Percentiles rank a stretch among this genome's conserved stretches.
phyloP scores from a whole-genome alignment of 2,329 filamentous ascomycete species.

The Hymenoscyphus infarciens region DNA sequence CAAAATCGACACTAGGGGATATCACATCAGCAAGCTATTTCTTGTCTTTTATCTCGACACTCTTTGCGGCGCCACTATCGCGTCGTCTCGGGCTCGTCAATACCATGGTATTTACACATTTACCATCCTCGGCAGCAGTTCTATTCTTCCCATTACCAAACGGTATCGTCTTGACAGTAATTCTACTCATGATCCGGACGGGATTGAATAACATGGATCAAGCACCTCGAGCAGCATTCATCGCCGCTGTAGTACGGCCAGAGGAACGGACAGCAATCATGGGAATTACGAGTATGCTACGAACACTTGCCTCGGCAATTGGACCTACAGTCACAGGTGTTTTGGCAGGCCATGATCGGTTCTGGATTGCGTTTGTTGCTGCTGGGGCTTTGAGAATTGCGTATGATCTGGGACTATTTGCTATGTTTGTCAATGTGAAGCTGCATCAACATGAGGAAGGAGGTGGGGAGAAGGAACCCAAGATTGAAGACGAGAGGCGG shows the following conservation, averaged over 20 bases:
- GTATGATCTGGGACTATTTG: constrained; percentile 56
- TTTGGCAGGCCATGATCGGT: constrained; percentile 51
- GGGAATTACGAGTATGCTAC: constrained; percentile 65
- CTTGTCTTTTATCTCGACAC: constrained; percentile 50
- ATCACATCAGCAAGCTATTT: constrained; percentile 53
- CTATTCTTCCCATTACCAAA: constrained; percentile 46
- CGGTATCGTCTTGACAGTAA: constrained; percentile 55
- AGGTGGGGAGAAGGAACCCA: background rate
- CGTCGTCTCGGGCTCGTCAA: constrained; percentile 54
- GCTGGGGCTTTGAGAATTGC: constrained; percentile 58
- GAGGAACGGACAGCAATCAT: constrained; percentile 67
- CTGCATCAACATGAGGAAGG: constrained; percentile 25
- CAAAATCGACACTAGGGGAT: constrained; percentile 57
- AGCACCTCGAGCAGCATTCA: constrained; percentile 65
- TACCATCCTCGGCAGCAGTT: constrained; percentile 57
- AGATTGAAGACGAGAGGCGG: background rate
- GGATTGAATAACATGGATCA: constrained; percentile 66
- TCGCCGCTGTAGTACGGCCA: constrained; percentile 60
- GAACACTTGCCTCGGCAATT: constrained; percentile 58
- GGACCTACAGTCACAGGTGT: constrained; percentile 62
- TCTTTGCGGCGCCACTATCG: constrained; percentile 48
- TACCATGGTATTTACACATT: constrained; percentile 72
- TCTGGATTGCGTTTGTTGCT: constrained; percentile 59
- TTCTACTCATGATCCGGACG: constrained; percentile 57
- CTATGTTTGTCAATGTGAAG: constrained; percentile 42